phyloP scores from a whole-genome alignment of 2,329 filamentous ascomycete species.

The Rosellinia necatrix region DNA sequence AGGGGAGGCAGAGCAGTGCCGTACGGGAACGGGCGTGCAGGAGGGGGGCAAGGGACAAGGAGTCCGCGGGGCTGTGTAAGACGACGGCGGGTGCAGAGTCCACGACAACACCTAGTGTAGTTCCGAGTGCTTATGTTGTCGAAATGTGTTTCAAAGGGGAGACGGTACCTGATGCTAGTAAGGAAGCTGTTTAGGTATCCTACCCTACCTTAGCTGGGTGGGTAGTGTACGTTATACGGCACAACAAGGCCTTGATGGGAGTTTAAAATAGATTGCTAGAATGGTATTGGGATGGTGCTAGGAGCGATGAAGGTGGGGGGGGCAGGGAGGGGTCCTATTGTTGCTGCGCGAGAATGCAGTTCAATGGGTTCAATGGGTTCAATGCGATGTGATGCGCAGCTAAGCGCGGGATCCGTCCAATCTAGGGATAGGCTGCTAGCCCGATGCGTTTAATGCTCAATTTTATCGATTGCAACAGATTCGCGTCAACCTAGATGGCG shows the following conservation, averaged over 20 bases:
- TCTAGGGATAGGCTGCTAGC: not conserved
- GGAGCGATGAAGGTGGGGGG: too few species aligned
- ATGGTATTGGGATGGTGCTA: not conserved
- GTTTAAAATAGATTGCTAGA: constrained; percentile 28
- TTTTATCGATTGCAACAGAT: too few species aligned
- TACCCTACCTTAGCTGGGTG: constrained; percentile 12
- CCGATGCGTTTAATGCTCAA: not conserved
- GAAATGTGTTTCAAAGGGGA: constrained; percentile 13
- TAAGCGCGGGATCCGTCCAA: not conserved
- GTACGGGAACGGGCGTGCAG: too few species aligned
- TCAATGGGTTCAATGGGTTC: not conserved
- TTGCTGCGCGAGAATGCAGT: constrained; percentile 4
- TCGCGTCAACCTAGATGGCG: too few species aligned
- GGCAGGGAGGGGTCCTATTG: constrained; percentile 6
- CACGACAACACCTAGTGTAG: too few species aligned
- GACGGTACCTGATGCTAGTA: not conserved
- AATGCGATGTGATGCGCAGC: not conserved
- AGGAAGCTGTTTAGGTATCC: constrained; percentile 1
- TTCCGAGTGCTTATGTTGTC: not conserved
- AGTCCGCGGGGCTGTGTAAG: too few species aligned
- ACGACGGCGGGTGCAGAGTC: too few species aligned
- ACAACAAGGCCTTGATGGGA: not conserved
- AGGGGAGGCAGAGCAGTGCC: too few species aligned
- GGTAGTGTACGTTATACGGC: too few species aligned
- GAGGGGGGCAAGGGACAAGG: too few species aligned